Conservation (phyloP, 2,329 filamentous ascomycete species). For the Dissoconium aciculare region DNA sequence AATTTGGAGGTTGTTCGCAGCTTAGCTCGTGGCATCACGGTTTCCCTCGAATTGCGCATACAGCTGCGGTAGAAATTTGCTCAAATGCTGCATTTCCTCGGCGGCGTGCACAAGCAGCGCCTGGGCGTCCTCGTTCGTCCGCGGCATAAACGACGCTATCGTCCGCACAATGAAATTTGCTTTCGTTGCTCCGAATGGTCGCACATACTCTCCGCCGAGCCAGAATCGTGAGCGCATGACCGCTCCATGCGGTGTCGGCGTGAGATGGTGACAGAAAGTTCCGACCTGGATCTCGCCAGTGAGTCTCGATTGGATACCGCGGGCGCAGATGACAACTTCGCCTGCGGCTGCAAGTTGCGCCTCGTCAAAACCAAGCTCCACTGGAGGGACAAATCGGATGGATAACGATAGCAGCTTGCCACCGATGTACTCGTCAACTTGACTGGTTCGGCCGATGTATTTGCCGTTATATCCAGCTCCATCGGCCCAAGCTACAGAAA, state of each 20-base stretch:
- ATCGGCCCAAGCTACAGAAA: neutral
- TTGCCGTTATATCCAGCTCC: neutral
- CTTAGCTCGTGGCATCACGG: too few relatives aligned
- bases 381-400: neutral
- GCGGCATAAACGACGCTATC: neutral
- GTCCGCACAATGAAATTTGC: neutral
- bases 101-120: neutral
- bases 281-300: neutral
- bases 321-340: neutral
- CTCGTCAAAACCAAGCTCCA: neutral
- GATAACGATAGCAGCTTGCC: neutral
- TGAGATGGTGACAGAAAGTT: neutral
- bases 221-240: neutral
- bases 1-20: too few relatives aligned
- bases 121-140: neutral
- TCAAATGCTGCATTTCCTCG: neutral
- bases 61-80: neutral
- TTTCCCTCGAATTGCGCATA: slow-evolving; percentile 1
- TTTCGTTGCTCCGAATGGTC: neutral
- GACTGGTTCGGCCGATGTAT: neutral
- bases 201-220: neutral
- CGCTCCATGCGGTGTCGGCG: neutral
- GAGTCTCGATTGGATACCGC: neutral
- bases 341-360: neutral
- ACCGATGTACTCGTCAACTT: neutral